Base-by-base conservation (phyloP, 1,139 yeast species). In the Yamadazyma spencermartinsiae region DNA sequence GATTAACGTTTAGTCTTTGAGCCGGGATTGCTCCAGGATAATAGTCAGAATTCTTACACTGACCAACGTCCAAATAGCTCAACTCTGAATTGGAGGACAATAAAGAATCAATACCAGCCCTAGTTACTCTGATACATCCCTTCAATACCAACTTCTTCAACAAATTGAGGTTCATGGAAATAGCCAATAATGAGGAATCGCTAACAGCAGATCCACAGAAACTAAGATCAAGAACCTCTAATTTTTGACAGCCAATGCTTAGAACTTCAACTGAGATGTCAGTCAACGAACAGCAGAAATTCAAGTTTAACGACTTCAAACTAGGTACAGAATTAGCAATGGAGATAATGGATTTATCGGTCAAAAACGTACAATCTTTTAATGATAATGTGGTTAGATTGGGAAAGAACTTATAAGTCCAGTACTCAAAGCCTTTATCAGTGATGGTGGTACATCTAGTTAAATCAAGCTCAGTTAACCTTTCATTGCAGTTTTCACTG, bases 141-240 rank as follows among this genome's bases (percentile, higher is more conserved):
- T 79, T 79, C 19, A 84, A 65, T 2, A 68, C 62, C 39, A 85
- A 62, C 18, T 61, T 57, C 40, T 74, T 72, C 42, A 85, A 61
- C 28, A 65, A 56, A 43, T 69, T 57, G 40, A 80, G 58, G 41
- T 76, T 80, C 33, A 81, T 60, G 1, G 86, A 79, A n/a, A 85
- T 69, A 1, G 83, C 75, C 21, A 79, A 70, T 33, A 84, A 58
- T 0, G 87, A 79, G 16, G 82, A 72, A 52, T 85, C 92, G 52
- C 87, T 80, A 4, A 85, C 88, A 0, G 92, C 90, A 35, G 86
- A 76, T 2, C 92, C 92, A 60, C 92, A 85, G 52, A 82, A 85
- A 10, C 87, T 80, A 37, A 84, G 57, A 47, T 82, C 82, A 38
- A 85, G 62, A 24, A 63, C 61, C 37, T 68, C 58, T 39, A 85